A percentile compares a stretch with the other conserved stretches of the same genome.
phyloP scores from a whole-genome alignment of 306 rosid species.

The Elaeagnus macrophylla region DNA sequence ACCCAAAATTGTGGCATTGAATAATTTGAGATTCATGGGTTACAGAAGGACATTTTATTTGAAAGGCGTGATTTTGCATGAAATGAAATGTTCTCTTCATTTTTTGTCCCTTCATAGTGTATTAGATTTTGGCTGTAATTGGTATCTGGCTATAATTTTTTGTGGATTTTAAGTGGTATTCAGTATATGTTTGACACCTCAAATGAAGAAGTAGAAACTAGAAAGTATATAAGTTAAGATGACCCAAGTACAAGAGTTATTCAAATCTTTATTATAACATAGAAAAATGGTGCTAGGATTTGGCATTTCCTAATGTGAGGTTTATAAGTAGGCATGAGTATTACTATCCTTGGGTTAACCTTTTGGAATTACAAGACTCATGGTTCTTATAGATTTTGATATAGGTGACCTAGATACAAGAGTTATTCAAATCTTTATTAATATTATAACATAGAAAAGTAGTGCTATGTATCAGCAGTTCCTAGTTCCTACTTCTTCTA shows the following conservation, averaged over 20 bases:
- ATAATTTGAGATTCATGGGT: too few relatives aligned
- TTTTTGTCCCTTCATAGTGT: too few relatives aligned
- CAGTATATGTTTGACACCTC: neutral
- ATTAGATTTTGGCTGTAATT: neutral
- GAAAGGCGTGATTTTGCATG: too few relatives aligned
- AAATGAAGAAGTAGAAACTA: neutral
- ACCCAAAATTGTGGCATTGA: too few relatives aligned
- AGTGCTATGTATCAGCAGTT: neutral
- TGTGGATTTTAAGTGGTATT: neutral
- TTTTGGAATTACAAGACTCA: too few relatives aligned
- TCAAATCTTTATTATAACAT: neutral
- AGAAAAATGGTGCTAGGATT: neutral
- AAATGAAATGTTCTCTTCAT: too few relatives aligned
- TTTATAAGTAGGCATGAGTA: too few relatives aligned
- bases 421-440: neutral
- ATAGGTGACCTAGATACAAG: neutral
- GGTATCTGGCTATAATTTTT: neutral
- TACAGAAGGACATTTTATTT: too few relatives aligned
- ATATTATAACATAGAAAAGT: neutral
- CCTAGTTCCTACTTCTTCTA: too few relatives aligned
- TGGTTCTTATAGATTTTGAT: too few relatives aligned
- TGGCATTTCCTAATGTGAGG: too few relatives aligned
- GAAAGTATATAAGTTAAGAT: neutral
- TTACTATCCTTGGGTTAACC: too few relatives aligned
- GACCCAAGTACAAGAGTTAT: neutral